Evolutionary conservation across 306 rosid genomes (phyloP), one percentile per base, ranked within the genome.

Genomic region (Bauhinia variegata): DNA sequence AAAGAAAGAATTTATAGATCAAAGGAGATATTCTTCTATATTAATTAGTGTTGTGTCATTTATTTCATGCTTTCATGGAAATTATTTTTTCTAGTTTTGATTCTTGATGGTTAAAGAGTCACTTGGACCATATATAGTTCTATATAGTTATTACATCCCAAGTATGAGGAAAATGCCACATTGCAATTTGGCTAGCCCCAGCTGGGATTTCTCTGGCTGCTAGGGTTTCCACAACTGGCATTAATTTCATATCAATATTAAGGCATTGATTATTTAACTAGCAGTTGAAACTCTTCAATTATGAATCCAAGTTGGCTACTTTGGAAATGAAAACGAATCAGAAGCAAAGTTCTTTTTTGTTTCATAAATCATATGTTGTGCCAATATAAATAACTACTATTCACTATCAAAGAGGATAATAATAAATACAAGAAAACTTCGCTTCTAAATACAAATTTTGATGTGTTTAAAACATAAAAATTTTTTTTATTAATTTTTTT

Each of bases 161-260:
- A 2, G 50, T 39, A 18, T 51, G 60, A 48, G 36, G 65, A 71
- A 58, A 65, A 18, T 59, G 65, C 38, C 81, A 71, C 54, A 65
- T 13, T 9, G n/a, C n/a, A n/a, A n/a, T n/a, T n/a, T n/a, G n/a
- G n/a, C n/a, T n/a, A n/a, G n/a, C n/a, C n/a, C n/a, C n/a, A n/a
- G n/a, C n/a, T n/a, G 38, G 60, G 58, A 37, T 33, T 50, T 44
- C 57, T 39, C 65, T 56, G 63, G 59, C 43, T 11, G 33, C 42
- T 48, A 54, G 30, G 62, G 60, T 63, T 49, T 50, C 68, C 50
- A 49, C 59, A 65, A 36, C 77, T 65, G 65, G 65, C 72, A 41
- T 23, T 23, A 23, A 1, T 56, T 76, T 63, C 48, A 5, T 28
- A 62, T 68, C 67, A 41, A 62, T 23, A 1, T 36, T 15, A 15